Base-by-base conservation (phyloP, 2,329 filamentous ascomycete genomes). In the Aspergillus nomiae region DNA sequence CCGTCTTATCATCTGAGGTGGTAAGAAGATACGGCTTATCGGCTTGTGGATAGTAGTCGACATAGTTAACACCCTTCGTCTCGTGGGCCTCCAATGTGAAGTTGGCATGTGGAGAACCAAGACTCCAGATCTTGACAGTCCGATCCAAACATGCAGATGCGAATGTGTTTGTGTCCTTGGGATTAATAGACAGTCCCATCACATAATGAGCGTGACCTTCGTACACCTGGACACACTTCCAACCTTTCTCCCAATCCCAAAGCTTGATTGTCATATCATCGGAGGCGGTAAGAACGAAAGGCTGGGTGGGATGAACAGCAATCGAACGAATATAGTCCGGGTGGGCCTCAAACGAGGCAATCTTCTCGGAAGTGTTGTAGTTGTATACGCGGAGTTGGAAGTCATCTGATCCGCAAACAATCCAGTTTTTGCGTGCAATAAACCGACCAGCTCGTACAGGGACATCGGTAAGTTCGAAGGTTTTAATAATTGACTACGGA, bases 321-420 rank as follows among this genome's bases (percentile, higher is more conserved):
- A 99, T 97, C 57, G 95, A 94, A 73, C 95, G 92, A 77, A 99
- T 98, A 76, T 99, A 99, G 80, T 99, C 95, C 65, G 95, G 95
- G 77, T 99, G 95, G 58, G 94, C 94, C 82, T 98, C 94, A 80
- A 97, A 98, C 19, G 92, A 92, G 59, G 93, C 94, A 74, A 98
- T 95, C 87, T 97, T 98, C 82, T 99, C 95, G 64, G 92, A 96
- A 59, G 95, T 99, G 83, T 99, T 98, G 86, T 98, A 99, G 84
- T 99, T 98, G 87, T 97, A 96, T 67, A 96, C 92, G 71, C 94
- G 91, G 65, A 90, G 78, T 74, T 90, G 87, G 82, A 96, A 99
- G 83, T 97, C 92, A 82, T 96, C 92, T 70, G 90, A 94, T 75
- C 95, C 95, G 81, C 92, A 95, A 60, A 96, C 92, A 72, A 97